A percentile compares a stretch with the other conserved stretches of the same genome.
phyloP scores from a whole-genome alignment of 208 protist species.

The Entamoeba invadens region DNA sequence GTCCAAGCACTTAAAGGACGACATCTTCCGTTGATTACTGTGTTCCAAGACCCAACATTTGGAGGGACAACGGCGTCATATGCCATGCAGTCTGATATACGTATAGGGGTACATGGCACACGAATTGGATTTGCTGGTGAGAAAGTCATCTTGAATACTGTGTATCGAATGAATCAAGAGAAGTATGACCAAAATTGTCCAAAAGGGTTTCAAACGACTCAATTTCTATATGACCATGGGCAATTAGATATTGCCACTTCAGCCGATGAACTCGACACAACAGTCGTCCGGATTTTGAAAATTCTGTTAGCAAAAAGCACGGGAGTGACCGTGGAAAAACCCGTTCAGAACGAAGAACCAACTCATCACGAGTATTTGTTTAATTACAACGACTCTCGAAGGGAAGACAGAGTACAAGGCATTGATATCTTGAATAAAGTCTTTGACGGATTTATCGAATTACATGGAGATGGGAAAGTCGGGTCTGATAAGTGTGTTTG shows the following conservation, averaged over 20 bases:
- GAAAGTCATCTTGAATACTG: conserved; percentile 39
- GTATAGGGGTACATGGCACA: conserved; percentile 31
- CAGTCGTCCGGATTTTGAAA: background rate
- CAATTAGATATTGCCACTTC: conserved; percentile 34
- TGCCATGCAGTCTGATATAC: conserved; percentile 38
- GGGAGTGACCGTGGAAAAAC: background rate
- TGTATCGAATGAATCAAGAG: conserved; percentile 35
- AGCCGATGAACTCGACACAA: background rate
- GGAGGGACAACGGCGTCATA: conserved; percentile 38
- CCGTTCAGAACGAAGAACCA: background rate
- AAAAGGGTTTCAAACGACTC: conserved; percentile 33
- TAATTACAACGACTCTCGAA: background rate
- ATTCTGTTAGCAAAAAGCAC: background rate
- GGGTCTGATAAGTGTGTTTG: background rate
- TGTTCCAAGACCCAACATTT: conserved; percentile 40
- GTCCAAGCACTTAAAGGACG: conserved; percentile 18
- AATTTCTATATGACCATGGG: conserved; percentile 35
- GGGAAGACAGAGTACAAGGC: background rate
- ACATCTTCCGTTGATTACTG: conserved; percentile 28
- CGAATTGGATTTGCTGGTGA: conserved; percentile 37
- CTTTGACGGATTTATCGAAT: background rate
- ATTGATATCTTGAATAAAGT: background rate
- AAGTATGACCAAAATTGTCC: conserved; percentile 36
- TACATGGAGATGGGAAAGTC: background rate
- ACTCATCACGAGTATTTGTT: background rate